Base-by-base conservation (phyloP, 2,329 filamentous ascomycete species). In the Trichoderma guizhouense region DNA sequence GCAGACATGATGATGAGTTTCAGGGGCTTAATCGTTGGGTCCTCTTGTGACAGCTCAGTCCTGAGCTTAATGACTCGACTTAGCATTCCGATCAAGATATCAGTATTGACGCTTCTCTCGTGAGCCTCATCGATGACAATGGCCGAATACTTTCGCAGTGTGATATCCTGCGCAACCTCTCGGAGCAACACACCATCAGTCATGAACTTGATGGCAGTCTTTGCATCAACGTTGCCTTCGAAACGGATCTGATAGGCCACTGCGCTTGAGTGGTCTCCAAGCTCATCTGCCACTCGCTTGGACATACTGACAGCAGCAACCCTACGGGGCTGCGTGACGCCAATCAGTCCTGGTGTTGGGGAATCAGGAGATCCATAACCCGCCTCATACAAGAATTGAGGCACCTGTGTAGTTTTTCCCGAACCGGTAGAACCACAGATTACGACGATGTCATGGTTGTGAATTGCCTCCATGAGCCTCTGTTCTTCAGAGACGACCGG, bases 1-100 rank as follows among this genome's bases (percentile, higher is more conserved):
- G 96, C 96, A 72, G 95, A 98, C 97, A 99, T 99, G 82, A 99
- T 97, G 72, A 99, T 89, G 9, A 99, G 87, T 82, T 98, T 99
- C 67, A 99, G 82, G 0, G 95, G 94, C 74, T 90, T 91, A 32
- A 92, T 83, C 1, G 88, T 88, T 0, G 91, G 84, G 73, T 96
- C 89, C 79, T 96, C 92, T 73, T 88, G 84, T 8, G 89, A 89
- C 83, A 98, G 87, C 51, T 93, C 89, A 68, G 91, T 88, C 72
- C 96, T 89, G 69, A 98, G 84, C 76, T 94, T 93, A 62, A 98
- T 93, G 39, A 98, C 94, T 78, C 95, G 90, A 78, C 95, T 98
- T 18, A 98, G 89, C 90, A 99, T 97, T 65, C 96, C 96, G 75
- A 99, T 95, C n/a, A 99, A 84, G 53, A 99, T 97, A 80, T 99